Evolutionary conservation across 148 eudicot species (phyloP).

Genomic region (Agrostemma githago): DNA sequence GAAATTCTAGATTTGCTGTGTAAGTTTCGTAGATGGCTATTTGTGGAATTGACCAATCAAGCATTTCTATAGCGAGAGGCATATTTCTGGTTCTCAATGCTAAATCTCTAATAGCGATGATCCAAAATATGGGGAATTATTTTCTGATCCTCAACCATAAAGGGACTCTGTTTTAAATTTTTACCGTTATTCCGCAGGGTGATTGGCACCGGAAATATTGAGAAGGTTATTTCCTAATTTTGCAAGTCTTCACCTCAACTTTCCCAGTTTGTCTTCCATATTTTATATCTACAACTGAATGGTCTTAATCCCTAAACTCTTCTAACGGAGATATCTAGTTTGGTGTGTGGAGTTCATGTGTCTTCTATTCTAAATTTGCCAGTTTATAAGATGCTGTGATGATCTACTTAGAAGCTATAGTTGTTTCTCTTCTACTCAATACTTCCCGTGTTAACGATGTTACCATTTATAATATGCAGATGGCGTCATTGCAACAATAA

Average conservation of each 20-base stretch:
- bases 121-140: background rate
- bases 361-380: background rate
- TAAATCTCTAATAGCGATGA: background rate
- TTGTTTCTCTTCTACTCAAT: background rate
- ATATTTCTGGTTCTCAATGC: background rate
- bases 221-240: background rate
- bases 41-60: conserved; percentile 77
- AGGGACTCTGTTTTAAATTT: background rate
- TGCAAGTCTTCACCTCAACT: background rate
- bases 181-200: background rate
- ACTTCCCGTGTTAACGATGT: background rate
- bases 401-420: background rate
- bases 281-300: background rate
- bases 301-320: background rate
- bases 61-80: background rate
- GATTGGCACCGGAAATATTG: background rate
- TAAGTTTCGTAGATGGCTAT: conserved; percentile 94
- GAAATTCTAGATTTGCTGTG: conserved; percentile 80
- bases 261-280: background rate
- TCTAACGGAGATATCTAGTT: background rate
- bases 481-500: conserved; percentile 33
- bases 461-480: conserved; percentile 36
- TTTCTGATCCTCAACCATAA: background rate
- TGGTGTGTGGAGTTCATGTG: background rate
- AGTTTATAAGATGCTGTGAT: background rate